These are phyloP conservation scores for Zalaria sp. DNA, from an alignment of 2,329 filamentous ascomycete genomes.

Conservation along the genomic window DNA sequence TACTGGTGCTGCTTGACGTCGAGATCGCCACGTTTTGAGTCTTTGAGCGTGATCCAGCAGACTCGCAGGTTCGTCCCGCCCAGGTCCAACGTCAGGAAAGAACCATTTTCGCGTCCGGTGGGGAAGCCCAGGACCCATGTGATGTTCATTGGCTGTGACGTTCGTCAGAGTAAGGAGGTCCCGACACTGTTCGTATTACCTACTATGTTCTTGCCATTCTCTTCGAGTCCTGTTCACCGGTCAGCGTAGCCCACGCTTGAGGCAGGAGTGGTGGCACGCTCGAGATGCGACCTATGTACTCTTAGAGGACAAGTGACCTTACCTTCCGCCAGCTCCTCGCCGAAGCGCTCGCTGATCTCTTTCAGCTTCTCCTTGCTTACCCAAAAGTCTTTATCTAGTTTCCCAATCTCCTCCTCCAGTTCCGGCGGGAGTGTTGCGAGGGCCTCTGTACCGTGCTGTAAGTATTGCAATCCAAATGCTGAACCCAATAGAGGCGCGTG, in stretches of 20 bases:
- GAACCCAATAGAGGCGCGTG: background rate
- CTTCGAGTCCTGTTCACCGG: conserved; percentile 40
- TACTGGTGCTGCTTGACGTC: conserved; percentile 97
- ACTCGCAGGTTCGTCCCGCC: conserved; percentile 91
- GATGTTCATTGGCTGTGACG: conserved; percentile 77
- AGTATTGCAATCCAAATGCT: background rate
- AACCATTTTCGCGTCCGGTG: conserved; percentile 74
- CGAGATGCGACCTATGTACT: too few relatives aligned
- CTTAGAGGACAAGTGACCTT: conserved; percentile 2
- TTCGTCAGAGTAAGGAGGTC: conserved; percentile 1
- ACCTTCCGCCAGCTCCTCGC: conserved; percentile 74
- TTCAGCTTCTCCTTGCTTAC: conserved; percentile 66
- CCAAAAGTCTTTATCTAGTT: conserved; percentile 67
- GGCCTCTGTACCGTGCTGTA: background rate
- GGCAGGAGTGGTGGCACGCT: background rate
- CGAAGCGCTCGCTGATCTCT: conserved; percentile 71
- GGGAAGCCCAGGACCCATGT: conserved; percentile 94
- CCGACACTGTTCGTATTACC: conserved; percentile 23
- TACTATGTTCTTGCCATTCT: conserved; percentile 81
- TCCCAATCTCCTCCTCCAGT: conserved; percentile 57
- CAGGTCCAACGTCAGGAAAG: conserved; percentile 85
- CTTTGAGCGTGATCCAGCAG: conserved; percentile 80
- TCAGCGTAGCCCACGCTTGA: conserved; percentile 26
- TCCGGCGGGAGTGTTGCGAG: conserved; percentile 23
- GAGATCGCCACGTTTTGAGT: conserved; percentile 71